Conservation (phyloP, 1,284 basidiomycete genomes). For the Sphagnurus paluster region DNA sequence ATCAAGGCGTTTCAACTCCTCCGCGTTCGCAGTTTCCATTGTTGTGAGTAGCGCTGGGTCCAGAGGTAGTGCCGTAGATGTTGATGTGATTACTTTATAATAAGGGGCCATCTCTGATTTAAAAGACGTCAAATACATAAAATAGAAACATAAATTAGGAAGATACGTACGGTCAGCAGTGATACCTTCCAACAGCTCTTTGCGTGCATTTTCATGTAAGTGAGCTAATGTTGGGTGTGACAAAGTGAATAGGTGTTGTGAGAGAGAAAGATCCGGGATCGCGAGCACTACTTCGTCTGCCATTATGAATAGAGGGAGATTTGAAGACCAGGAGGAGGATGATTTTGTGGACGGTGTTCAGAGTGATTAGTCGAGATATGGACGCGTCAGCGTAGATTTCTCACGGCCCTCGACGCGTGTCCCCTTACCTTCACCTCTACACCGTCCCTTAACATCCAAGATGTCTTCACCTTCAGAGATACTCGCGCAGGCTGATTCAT, state of each 20-base stretch:
- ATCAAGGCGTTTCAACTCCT: conserved; percentile 78
- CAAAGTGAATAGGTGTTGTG: conserved; percentile 78
- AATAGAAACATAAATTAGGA: no score
- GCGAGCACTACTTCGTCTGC: conserved; percentile 83
- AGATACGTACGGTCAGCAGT: conserved; percentile 82
- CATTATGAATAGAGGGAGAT: conserved; percentile 44
- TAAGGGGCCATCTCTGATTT: conserved; percentile 81
- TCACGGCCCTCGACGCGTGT: conserved; percentile 45
- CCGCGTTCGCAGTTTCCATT: conserved; percentile 78
- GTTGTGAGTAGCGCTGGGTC: conserved; percentile 64
- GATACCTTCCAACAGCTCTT: conserved; percentile 74
- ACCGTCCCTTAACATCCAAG: conserved; percentile 13
- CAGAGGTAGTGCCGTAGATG: conserved; percentile 39
- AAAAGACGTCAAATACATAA: not conserved
- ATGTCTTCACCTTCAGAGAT: conserved; percentile 45
- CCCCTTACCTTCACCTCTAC: conserved; percentile 14
- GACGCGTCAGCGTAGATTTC: conserved; percentile 36
- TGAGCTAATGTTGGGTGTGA: conserved; percentile 59
- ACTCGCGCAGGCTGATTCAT: conserved; percentile 51
- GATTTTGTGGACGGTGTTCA: not conserved
- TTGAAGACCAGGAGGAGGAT: conserved; percentile 2
- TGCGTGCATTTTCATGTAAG: conserved; percentile 68
- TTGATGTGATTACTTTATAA: conserved; percentile 57
- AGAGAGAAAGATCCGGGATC: conserved; percentile 81
- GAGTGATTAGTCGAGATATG: not conserved